A percentile compares a stretch with the other conserved stretches of the same genome.
Conservation (phyloP, 768 basidiomycete genomes). For the Megacollybia marginata region DNA sequence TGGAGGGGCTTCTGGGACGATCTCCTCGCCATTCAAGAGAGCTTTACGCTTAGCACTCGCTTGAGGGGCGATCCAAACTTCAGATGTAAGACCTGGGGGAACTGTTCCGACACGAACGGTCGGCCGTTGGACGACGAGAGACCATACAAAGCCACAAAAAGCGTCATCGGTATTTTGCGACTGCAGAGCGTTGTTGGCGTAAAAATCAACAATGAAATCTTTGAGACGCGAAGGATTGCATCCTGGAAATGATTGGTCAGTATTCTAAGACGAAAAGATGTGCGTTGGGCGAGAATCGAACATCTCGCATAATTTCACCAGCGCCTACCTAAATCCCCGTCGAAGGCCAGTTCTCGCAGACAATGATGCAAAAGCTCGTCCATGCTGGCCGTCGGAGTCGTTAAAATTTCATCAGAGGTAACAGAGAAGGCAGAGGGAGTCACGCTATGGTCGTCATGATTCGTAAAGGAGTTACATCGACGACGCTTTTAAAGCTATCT, state of each 20-base stretch:
- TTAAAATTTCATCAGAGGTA: neutral
- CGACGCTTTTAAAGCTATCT: no score
- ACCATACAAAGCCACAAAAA: slow-evolving; percentile 80
- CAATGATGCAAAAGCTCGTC: slow-evolving; percentile 83
- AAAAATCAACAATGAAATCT: slow-evolving; percentile 65
- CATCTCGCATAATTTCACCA: slow-evolving; percentile 17
- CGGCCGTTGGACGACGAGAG: slow-evolving; percentile 65
- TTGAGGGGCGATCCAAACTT: slow-evolving; percentile 78
- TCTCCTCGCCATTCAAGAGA: slow-evolving; percentile 45
- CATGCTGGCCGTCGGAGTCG: slow-evolving; percentile 32
- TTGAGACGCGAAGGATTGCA: slow-evolving; percentile 65
- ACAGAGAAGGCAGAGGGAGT: no score
- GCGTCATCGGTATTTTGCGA: slow-evolving; percentile 64
- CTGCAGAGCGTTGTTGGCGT: slow-evolving; percentile 32
- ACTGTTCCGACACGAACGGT: slow-evolving; percentile 70
- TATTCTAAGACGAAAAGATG: slow-evolving; percentile 7
- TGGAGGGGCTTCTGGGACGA: slow-evolving; percentile 32
- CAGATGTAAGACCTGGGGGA: slow-evolving; percentile 48
- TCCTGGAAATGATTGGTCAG: slow-evolving; percentile 35
- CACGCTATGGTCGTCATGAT: no score
- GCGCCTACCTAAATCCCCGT: slow-evolving; percentile 80
- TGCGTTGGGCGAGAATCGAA: slow-evolving; percentile 34
- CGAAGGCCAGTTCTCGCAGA: slow-evolving; percentile 81
- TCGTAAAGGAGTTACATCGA: no score
- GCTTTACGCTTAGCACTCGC: slow-evolving; percentile 60